Evolutionary conservation across 768 basidiomycete species (phyloP).

Genomic region (Tulasnella sp.): DNA sequence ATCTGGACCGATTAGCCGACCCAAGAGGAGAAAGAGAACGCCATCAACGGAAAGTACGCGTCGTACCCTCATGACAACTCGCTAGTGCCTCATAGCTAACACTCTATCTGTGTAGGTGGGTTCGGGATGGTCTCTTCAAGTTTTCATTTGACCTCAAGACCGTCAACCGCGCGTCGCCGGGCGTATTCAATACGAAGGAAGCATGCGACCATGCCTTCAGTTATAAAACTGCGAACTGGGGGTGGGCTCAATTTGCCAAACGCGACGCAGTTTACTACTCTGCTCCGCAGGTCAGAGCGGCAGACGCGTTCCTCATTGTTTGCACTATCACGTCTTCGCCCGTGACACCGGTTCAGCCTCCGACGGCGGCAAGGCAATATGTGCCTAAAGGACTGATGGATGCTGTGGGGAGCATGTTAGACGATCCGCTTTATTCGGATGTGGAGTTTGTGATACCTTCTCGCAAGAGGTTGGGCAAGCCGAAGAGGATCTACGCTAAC

Average conservation of each 20-base stretch:
- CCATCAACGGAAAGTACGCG: conserved; percentile 56
- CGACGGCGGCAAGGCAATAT: conserved; percentile 47
- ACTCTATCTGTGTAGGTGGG: conserved; percentile 54
- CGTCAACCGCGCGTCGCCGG: conserved; percentile 40
- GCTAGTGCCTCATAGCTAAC: neutral
- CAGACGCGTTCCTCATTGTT: conserved; percentile 67
- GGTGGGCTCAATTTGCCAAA: conserved; percentile 79
- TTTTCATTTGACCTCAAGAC: conserved; percentile 80
- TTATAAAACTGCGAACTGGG: conserved; percentile 76
- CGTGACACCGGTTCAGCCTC: conserved; percentile 47
- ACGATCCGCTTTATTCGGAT: conserved; percentile 82
- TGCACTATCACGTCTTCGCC: conserved; percentile 75
- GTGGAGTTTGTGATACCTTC: conserved; percentile 72
- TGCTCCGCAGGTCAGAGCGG: conserved; percentile 44
- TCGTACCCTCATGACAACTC: neutral
- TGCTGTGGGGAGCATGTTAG: conserved; percentile 67
- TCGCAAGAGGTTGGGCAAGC: conserved; percentile 42
- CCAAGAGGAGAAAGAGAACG: conserved; percentile 64
- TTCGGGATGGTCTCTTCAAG: conserved; percentile 76
- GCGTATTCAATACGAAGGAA: conserved; percentile 54
- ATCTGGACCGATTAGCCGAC: conserved; percentile 56
- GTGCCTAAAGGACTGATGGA: conserved; percentile 67
- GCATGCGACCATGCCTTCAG: conserved; percentile 80
- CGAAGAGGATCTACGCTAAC: conserved; percentile 60
- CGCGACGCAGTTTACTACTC: conserved; percentile 67